Evolutionary conservation across 345 rosid genomes (phyloP).

Genomic region (Camelina hispida): DNA sequence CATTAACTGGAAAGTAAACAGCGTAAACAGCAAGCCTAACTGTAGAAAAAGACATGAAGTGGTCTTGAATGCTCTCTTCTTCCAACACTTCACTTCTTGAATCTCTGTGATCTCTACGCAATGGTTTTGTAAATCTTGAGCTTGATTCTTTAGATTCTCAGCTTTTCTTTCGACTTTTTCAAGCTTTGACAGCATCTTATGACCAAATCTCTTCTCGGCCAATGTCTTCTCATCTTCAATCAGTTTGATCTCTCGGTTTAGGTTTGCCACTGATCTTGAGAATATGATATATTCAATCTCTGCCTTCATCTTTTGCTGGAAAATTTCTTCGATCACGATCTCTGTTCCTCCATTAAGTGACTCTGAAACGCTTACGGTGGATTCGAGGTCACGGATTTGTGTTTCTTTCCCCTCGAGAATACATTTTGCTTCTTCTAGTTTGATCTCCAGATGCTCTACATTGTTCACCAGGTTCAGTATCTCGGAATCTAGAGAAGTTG

Average conservation of each 20-base stretch:
- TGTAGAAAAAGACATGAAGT: slow-evolving; percentile 59
- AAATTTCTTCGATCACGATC: slow-evolving; percentile 60
- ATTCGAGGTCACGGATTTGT: slow-evolving; percentile 61
- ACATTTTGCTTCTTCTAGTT: slow-evolving; percentile 55
- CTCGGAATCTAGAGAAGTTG: slow-evolving; percentile 51
- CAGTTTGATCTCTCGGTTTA: slow-evolving; percentile 46
- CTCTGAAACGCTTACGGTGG: slow-evolving; percentile 42
- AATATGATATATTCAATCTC: slow-evolving; percentile 72
- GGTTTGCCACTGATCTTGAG: slow-evolving; percentile 48
- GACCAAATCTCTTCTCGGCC: slow-evolving; percentile 50
- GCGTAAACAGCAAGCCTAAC: slow-evolving; percentile 61
- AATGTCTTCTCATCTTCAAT: slow-evolving; percentile 57
- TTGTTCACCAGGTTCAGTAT: slow-evolving; percentile 54
- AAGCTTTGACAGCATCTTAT: slow-evolving; percentile 48
- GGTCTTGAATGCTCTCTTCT: slow-evolving; percentile 54
- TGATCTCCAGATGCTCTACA: slow-evolving; percentile 54
- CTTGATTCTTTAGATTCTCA: slow-evolving; percentile 53
- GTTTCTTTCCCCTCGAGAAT: slow-evolving; percentile 55
- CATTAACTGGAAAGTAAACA: slow-evolving; percentile 48
- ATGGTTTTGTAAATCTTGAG: slow-evolving; percentile 56
- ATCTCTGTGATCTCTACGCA: slow-evolving; percentile 50
- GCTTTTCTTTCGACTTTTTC: slow-evolving; percentile 60
- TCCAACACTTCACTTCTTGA: slow-evolving; percentile 59
- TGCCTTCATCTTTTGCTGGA: slow-evolving; percentile 75
- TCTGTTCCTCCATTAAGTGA: slow-evolving; percentile 50